These are phyloP conservation scores for Fraxinus angustifolia DNA, from an alignment of 305 asterid genomes.

Conservation along the genomic window DNA sequence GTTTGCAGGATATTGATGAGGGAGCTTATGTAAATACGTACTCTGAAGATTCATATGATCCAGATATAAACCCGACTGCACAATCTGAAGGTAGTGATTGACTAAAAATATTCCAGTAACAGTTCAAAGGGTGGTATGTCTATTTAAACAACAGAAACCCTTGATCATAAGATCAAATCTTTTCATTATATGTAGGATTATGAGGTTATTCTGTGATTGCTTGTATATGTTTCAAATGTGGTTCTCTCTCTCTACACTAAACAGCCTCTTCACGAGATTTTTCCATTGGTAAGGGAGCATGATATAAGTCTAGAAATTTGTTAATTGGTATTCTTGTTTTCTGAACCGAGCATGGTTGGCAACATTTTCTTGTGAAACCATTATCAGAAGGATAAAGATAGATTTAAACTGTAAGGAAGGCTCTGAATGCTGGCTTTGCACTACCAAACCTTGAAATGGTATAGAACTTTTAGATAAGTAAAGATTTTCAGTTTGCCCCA, in stretches of 20 bases:
- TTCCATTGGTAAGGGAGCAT: neutral
- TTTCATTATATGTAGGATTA: slow-evolving; percentile 11
- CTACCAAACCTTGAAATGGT: neutral
- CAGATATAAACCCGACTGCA: slow-evolving; percentile 79
- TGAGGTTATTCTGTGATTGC: neutral
- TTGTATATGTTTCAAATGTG: neutral
- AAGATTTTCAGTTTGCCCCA: neutral
- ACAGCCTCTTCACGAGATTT: slow-evolving; percentile 15
- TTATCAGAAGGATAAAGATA: slow-evolving; percentile 7
- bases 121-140: slow-evolving; percentile 12
- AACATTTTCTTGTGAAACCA: slow-evolving; percentile 2
- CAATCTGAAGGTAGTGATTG: slow-evolving; percentile 70
- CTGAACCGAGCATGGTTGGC: slow-evolving; percentile 4
- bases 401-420: neutral
- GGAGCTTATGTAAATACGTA: slow-evolving; percentile 70
- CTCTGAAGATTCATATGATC: slow-evolving; percentile 70
- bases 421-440: neutral
- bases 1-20: slow-evolving; percentile 92
- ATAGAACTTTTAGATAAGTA: neutral
- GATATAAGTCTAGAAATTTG: slow-evolving; percentile 13
- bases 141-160: neutral
- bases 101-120: slow-evolving; percentile 14
- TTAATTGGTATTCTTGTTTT: neutral
- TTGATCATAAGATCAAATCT: slow-evolving; percentile 11
- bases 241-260: neutral